Evolutionary conservation across 768 basidiomycete genomes (phyloP).

Genomic region (Agaricus bisporus): DNA sequence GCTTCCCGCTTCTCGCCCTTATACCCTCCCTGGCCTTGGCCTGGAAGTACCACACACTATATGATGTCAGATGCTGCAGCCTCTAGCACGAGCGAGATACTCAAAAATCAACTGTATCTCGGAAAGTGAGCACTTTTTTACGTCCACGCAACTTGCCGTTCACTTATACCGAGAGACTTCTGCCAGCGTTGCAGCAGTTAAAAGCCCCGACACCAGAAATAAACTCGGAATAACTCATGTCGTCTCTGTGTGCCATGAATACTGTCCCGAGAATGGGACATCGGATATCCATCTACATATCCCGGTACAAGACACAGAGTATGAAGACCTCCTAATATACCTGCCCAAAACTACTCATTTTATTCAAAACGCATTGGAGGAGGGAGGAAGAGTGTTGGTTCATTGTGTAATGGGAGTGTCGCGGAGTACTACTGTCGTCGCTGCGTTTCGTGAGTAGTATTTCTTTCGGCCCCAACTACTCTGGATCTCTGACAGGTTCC

Average conservation of each 20-base stretch:
- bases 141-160: background rate
- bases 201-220: conserved; percentile 22
- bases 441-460: conserved; percentile 43
- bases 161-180: background rate
- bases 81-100: conserved; percentile 22
- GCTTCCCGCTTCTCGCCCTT: background rate
- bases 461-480: background rate
- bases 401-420: conserved; percentile 75
- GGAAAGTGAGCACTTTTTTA: conserved; percentile 31
- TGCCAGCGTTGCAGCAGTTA: conserved; percentile 31
- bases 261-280: conserved; percentile 29
- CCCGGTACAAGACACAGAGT: conserved; percentile 38
- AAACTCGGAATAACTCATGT: conserved; percentile 44
- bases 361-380: conserved; percentile 50
- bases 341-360: conserved; percentile 54
- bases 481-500: background rate
- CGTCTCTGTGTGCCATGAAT: conserved; percentile 54
- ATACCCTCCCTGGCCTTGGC: background rate
- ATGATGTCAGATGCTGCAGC: background rate
- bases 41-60: background rate
- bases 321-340: conserved; percentile 55
- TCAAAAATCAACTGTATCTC: conserved; percentile 33
- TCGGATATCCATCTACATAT: conserved; percentile 32
- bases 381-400: conserved; percentile 55
- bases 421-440: conserved; percentile 56